These are phyloP conservation scores for Suhomyces xylopsoci DNA, from an alignment of 805 yeast genomes.

Conservation along the genomic window DNA sequence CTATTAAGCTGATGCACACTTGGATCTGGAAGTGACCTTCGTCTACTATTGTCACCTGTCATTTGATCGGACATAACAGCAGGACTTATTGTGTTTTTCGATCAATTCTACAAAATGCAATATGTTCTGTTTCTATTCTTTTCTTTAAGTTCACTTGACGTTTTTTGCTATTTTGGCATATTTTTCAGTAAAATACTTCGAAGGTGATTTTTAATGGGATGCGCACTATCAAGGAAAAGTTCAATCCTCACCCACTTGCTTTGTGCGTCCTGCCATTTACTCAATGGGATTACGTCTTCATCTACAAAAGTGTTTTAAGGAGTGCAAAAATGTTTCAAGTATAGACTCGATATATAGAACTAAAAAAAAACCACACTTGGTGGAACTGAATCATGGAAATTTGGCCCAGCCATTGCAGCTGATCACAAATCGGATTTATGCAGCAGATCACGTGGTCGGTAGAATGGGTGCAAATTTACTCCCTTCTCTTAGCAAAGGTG, in stretches of 20 bases:
- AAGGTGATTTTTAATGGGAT: too few species aligned
- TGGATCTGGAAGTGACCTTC: not conserved
- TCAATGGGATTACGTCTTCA: not conserved
- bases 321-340: not conserved
- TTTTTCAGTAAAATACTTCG: not conserved
- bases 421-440: not conserved
- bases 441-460: not conserved
- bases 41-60: too few species aligned
- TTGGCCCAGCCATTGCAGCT: not conserved
- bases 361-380: not conserved
- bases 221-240: too few species aligned
- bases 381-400: not conserved
- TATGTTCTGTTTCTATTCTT: too few species aligned
- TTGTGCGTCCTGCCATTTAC: not conserved
- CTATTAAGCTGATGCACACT: not conserved
- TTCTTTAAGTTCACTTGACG: too few species aligned
- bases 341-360: not conserved
- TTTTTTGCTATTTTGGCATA: not conserved
- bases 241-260: not conserved
- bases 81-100: not conserved
- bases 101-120: too few species aligned
- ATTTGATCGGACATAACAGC: too few species aligned
- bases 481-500: conserved; percentile 39
- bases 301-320: not conserved
- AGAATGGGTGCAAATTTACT: not conserved